phyloP scores from a whole-genome alignment of 495 filamentous ascomycete genomes.

The Penicillium herquei region DNA sequence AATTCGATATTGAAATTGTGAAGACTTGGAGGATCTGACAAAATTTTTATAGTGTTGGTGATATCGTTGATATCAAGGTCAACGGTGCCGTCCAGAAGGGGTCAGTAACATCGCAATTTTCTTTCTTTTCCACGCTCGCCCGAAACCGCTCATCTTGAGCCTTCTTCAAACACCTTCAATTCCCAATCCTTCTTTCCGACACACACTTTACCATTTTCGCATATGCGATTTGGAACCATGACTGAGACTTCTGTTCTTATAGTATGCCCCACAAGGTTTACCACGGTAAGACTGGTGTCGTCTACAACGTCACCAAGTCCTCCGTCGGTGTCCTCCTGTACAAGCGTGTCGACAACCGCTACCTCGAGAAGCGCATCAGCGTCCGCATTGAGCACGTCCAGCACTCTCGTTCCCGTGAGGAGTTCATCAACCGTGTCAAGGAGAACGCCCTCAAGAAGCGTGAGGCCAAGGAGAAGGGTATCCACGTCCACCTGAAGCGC shows the following conservation, averaged over 20 bases:
- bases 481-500: conserved; percentile 86
- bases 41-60: conserved; percentile 73
- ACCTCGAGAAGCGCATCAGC: conserved; percentile 99
- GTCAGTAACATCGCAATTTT: conserved; percentile 53
- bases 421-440: conserved; percentile 96
- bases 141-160: conserved; percentile 5
- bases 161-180: neutral
- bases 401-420: conserved; percentile 88
- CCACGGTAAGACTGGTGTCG: conserved; percentile 96
- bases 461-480: conserved; percentile 86
- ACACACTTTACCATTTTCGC: neutral
- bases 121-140: neutral
- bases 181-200: neutral
- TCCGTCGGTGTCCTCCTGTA: conserved; percentile 96
- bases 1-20: conserved; percentile 15
- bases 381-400: conserved; percentile 96
- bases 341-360: conserved; percentile 97
- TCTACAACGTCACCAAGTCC: conserved; percentile 98
- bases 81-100: conserved; percentile 99
- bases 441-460: conserved; percentile 86
- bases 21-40: conserved; percentile 28
- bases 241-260: conserved; percentile 34
- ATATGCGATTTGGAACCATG: neutral
- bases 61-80: conserved; percentile 94
- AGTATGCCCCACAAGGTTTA: conserved; percentile 99